Conservation (phyloP, 2,329 filamentous ascomycete genomes). For the Alternaria metachromatica region DNA sequence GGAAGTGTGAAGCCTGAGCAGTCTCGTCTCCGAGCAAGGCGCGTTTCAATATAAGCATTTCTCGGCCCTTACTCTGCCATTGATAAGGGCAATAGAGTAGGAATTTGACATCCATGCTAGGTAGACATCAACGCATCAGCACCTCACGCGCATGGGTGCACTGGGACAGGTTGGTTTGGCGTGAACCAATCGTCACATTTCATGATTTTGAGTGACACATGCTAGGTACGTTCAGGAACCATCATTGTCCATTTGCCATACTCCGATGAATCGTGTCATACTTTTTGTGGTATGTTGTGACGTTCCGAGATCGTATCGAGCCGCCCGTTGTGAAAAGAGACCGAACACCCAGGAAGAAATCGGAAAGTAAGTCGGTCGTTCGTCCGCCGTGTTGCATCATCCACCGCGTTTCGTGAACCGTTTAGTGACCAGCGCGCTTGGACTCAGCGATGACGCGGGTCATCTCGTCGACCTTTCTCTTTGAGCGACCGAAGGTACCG, state of each 20-base stretch:
- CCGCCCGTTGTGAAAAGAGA: constrained; percentile 43
- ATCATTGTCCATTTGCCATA: constrained; percentile 40
- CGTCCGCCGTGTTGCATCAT: constrained; percentile 36
- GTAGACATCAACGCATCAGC: neutral
- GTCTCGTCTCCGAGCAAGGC: constrained; percentile 45
- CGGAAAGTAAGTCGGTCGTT: constrained; percentile 34
- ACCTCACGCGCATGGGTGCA: constrained; percentile 3
- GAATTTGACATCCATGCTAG: constrained; percentile 99
- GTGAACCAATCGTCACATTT: constrained; percentile 48
- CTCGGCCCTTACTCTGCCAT: constrained; percentile 98
- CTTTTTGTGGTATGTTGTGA: constrained; percentile 36
- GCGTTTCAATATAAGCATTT: constrained; percentile 74
- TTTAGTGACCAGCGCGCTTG: constrained; percentile 76
- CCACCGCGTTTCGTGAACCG: constrained; percentile 31
- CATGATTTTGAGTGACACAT: constrained; percentile 45
- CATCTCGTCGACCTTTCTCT: constrained; percentile 99
- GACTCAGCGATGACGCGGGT: constrained; percentile 97
- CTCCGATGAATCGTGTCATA: constrained; percentile 42
- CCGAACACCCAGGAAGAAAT: constrained; percentile 45
- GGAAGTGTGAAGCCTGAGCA: constrained; percentile 28
- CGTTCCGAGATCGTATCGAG: constrained; percentile 37
- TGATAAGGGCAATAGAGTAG: constrained; percentile 74
- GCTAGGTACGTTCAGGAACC: constrained; percentile 39
- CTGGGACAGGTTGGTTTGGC: constrained; percentile 25
- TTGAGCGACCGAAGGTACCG: constrained; percentile 97